Evolutionary conservation across 2,329 filamentous ascomycete genomes (phyloP), one percentile per base, ranked within the genome.

Genomic region (Colletotrichum tabaci): DNA sequence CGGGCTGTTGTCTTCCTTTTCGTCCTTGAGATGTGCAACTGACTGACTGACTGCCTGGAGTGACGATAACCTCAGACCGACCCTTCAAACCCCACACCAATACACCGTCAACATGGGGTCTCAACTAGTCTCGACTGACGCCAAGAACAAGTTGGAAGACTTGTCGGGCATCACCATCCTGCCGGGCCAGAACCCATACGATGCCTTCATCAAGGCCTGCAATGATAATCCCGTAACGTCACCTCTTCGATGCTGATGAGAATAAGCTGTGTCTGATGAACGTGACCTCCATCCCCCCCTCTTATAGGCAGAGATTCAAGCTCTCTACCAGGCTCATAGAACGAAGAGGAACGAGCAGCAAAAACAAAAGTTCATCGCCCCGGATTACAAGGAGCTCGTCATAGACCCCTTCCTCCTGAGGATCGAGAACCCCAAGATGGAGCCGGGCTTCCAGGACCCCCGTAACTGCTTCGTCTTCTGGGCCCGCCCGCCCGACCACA

Each of bases 401-500:
- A 87, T 96, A 62, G 96, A 98, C 78, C 90, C 91, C 2, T 91
- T 94, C 66, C 87, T 98, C 1, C 84, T 91, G 61, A 91, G 91
- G 66, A 83, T 98, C 42, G 88, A 92, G 75, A 87, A 91, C 53
- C 88, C 88, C 1, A 81, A 87, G 1, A 82, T 92, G 46, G 87
- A 94, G 74, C 91, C 91, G 1, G 90, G 89, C 1, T 97, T 93
- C 79, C 80, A 86, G 62, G 96, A 98, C 79, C 88, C 90, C 52
- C 87, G 96, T 50, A 88, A 98, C 77, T 97, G 95, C 79, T 86
- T 98, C 13, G 93, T 95, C 0, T 91, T 98, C 78, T 98, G 95
- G 94, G 94, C 93, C 4, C 87, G 95, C 8, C 96, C 96, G 18
- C 93, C 95, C 0, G 82, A 89, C 56, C 90, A 92, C 75, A 86